These are phyloP conservation scores for Mucor mucedo DNA, from an alignment of 371 early-diverging fungal species.

Conservation along the genomic window DNA sequence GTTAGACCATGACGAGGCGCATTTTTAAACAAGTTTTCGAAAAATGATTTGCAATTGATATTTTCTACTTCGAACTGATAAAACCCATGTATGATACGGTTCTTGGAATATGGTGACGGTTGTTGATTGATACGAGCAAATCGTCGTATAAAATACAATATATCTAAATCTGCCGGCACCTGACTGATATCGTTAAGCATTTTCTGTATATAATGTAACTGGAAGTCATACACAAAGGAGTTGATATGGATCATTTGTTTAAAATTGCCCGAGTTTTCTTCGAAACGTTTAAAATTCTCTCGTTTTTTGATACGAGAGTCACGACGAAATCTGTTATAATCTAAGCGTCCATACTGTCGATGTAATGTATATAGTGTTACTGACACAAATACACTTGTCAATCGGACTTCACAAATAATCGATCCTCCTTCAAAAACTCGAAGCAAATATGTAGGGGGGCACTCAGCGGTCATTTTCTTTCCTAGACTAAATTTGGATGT, in stretches of 20 bases:
- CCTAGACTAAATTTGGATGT: constrained; percentile 36
- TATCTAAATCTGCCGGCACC: constrained; percentile 45
- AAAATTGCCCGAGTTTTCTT: constrained; percentile 65
- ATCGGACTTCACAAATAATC: constrained; percentile 74
- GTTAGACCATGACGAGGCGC: constrained; percentile 70
- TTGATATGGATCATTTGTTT: constrained; percentile 78
- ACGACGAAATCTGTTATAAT: constrained; percentile 39
- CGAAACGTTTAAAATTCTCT: constrained; percentile 59
- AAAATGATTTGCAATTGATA: constrained; percentile 51
- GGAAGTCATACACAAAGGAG: constrained; percentile 86
- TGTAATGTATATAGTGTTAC: constrained; percentile 77
- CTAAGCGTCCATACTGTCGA: constrained; percentile 58
- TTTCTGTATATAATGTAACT: constrained; percentile 67
- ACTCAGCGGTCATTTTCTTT: constrained; percentile 36
- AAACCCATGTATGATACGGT: constrained; percentile 63
- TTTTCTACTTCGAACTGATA: constrained; percentile 44
- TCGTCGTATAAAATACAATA: constrained; percentile 62
- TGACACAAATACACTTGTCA: constrained; percentile 72
- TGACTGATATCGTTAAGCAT: constrained; percentile 48
- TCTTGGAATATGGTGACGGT: constrained; percentile 67
- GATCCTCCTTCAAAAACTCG: constrained; percentile 69
- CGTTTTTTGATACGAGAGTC: constrained; percentile 28
- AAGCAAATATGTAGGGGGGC: constrained; percentile 66
- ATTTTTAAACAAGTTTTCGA: constrained; percentile 73
- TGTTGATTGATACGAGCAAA: constrained; percentile 61